Conservation (phyloP, 495 filamentous ascomycete genomes). For the Cairneyella variabilis region DNA sequence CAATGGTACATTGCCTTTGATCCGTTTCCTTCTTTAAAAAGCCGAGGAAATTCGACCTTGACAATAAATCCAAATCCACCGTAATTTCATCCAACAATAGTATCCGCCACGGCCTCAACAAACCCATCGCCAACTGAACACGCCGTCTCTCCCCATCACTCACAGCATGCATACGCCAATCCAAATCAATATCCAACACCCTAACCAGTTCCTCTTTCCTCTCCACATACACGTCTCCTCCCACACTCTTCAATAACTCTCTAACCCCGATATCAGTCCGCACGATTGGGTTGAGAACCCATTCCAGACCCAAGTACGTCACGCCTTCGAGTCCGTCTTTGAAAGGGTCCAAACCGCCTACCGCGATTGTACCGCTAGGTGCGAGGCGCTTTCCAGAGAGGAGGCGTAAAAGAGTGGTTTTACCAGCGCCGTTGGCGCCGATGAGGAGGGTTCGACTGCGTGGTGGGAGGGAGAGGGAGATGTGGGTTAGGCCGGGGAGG, state of each 20-base stretch:
- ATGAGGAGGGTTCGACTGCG: conserved; percentile 87
- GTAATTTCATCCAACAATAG: conserved; percentile 95
- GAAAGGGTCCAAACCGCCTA: conserved; percentile 88
- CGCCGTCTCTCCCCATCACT: conserved; percentile 85
- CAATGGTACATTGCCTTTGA: conserved; percentile 76
- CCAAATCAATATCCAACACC: conserved; percentile 87
- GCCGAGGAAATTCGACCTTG: conserved; percentile 74
- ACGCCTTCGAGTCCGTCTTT: conserved; percentile 82
- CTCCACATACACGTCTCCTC: conserved; percentile 75
- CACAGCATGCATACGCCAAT: conserved; percentile 94
- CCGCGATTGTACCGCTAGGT: conserved; percentile 63
- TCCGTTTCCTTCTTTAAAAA: conserved; percentile 89
- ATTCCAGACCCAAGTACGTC: conserved; percentile 94
- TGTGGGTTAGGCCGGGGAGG: conserved; percentile 63
- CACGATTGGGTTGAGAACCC: conserved; percentile 97
- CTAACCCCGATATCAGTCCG: conserved; percentile 89
- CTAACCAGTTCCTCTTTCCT: conserved; percentile 80
- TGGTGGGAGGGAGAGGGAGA: conserved; percentile 72
- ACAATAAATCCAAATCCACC: conserved; percentile 89
- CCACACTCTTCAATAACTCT: conserved; percentile 79
- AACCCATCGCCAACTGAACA: conserved; percentile 94
- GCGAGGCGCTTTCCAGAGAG: conserved; percentile 92
- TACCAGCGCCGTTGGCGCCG: conserved; percentile 96
- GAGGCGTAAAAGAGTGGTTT: conserved; percentile 85
- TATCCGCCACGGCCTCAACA: conserved; percentile 89